phyloP scores from a whole-genome alignment of 2,329 filamentous ascomycete species.

The Sodiomyces alkalinus region DNA sequence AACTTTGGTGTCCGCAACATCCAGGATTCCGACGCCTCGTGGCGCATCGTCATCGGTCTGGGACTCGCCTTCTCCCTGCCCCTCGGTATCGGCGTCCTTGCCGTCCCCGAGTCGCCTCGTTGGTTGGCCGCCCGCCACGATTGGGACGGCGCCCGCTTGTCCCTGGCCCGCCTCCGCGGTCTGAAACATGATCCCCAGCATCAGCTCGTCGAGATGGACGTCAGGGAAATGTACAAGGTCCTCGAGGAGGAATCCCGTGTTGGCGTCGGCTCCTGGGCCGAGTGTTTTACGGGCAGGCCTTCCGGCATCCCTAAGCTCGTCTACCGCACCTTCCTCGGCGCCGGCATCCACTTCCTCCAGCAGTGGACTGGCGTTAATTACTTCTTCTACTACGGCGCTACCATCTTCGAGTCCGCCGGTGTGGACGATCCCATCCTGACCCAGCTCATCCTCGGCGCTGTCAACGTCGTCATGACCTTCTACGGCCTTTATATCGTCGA shows the following conservation, averaged over 20 bases:
- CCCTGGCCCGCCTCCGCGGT: constrained; percentile 37
- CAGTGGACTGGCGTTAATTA: constrained; percentile 52
- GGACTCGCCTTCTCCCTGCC: constrained; percentile 37
- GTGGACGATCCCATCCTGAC: constrained; percentile 50
- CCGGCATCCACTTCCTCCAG: constrained; percentile 49
- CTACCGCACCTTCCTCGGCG: constrained; percentile 50
- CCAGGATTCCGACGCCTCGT: constrained; percentile 28
- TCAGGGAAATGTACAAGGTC: constrained; percentile 33
- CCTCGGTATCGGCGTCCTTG: constrained; percentile 35
- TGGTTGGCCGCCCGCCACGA: constrained; percentile 34
- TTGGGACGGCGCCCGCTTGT: constrained; percentile 31
- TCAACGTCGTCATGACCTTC: constrained; percentile 55
- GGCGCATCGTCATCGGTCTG: constrained; percentile 46
- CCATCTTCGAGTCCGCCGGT: constrained; percentile 52
- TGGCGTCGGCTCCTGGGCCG: constrained; percentile 35
- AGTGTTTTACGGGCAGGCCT: constrained; percentile 43
- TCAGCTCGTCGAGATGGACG: constrained; percentile 32
- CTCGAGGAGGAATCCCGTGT: constrained; percentile 28
- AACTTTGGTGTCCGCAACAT: constrained; percentile 34
- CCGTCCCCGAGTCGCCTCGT: constrained; percentile 41
- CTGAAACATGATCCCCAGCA: constrained; percentile 29
- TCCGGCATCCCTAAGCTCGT: constrained; percentile 37
- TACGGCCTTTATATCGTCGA: constrained; percentile 55
- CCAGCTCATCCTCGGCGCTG: constrained; percentile 51
- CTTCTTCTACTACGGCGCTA: constrained; percentile 51